Base-by-base conservation (phyloP, 164 flowering plant genomes). In the Saururus chinensis region DNA sequence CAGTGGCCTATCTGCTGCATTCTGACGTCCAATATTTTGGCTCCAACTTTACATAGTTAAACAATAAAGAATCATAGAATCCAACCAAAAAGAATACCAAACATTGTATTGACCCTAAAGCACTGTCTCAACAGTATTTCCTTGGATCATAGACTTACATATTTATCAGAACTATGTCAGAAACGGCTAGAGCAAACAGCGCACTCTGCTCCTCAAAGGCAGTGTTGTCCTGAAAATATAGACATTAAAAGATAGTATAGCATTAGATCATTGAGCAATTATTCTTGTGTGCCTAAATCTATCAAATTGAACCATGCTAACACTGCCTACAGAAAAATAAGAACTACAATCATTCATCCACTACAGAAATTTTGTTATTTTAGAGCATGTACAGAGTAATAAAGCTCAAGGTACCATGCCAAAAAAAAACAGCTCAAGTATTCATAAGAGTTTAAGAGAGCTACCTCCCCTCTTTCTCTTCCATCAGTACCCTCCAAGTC, bases 151-250 rank as follows among this genome's bases (percentile, higher is more conserved):
- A 51, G 70, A 61, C 95, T 84, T 77, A 93, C 99, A 93, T 90
- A 75, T 93, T 93, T 69, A 93, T 88, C 22, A 93, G 85, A 60
- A 93, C 97, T 66, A 93, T 88, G 70, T 93, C 99, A 57, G 99
- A 93, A 64, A 93, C 96, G 41, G 99, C 99, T 63, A 93, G 92
- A 30, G 99, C 97, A 74, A 93, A 93, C 49, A 93, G 95, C 20
- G 99, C 96, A 82, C 99, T 93, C 72, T 93, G 99, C 83, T 87
- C 90, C 77, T 93, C 99, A 74, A 93, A 93, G 26, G 99, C 87
- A 59, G 99, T 92, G 68, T 92, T 95, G 74, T 92, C 98, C 98
- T 92, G 81, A 60, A 59, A 35, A 40, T 16, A 40, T 24, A 8
- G 42, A 37, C 58, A 37, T 57, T 56, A 9, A 55, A 51, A 45